phyloP scores from a whole-genome alignment of 2,329 filamentous ascomycete species.

The Gliomastix tumulicola region DNA sequence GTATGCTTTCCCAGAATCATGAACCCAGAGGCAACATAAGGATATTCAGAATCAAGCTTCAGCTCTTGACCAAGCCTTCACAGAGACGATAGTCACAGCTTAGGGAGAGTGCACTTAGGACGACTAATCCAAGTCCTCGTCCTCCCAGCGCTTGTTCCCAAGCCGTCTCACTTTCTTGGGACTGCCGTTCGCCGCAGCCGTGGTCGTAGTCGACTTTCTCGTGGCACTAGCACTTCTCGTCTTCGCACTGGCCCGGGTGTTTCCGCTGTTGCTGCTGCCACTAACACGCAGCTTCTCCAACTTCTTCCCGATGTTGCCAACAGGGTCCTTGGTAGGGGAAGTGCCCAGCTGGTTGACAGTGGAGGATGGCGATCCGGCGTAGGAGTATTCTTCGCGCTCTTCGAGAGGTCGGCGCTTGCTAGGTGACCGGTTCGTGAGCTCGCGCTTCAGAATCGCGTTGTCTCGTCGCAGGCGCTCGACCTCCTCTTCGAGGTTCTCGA shows the following conservation, averaged over 20 bases:
- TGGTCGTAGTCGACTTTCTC: background rate
- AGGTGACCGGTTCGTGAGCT: conserved; percentile 57
- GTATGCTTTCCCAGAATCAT: no score
- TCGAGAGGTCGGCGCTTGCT: conserved; percentile 49
- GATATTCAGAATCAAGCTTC: no score
- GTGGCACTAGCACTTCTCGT: background rate
- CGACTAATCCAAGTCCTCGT: no score
- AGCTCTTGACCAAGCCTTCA: no score
- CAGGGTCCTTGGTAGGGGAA: conserved; percentile 6
- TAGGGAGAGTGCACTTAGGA: no score
- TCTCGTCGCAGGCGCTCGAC: conserved; percentile 63
- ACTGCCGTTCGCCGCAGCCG: conserved; percentile 26
- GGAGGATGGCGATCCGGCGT: conserved; percentile 5
- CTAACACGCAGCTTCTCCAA: conserved; percentile 45
- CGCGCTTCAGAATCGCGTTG: conserved; percentile 57
- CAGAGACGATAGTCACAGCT: no score
- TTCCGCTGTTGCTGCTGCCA: conserved; percentile 28
- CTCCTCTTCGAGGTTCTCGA: conserved; percentile 62
- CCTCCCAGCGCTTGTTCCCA: conserved; percentile 40
- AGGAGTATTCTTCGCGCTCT: conserved; percentile 42
- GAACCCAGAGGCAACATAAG: no score
- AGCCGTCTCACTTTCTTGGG: conserved; percentile 49
- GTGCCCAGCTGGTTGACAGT: no score
- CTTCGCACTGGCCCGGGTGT: background rate
- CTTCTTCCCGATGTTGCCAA: conserved; percentile 33